Evolutionary conservation across 106 monocot genomes (phyloP), one percentile per base, ranked within the genome.

Genomic region (Cymbidium sinense): DNA sequence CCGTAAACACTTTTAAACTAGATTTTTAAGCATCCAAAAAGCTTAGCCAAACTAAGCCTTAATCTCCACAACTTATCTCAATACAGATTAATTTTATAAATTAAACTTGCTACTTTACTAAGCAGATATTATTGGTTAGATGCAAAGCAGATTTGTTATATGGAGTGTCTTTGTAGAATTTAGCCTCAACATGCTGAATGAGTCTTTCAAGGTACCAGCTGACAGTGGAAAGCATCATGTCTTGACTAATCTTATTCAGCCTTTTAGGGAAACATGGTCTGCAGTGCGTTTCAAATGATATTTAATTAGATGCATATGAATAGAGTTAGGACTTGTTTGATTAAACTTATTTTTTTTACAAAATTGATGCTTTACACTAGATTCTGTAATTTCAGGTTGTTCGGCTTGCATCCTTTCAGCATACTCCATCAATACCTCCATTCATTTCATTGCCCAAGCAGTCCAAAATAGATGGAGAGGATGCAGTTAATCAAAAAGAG

Each of bases 401-500:
- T 75, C 86, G 98, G 3, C 77, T 98, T 73, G 98, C 98, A 54
- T 94, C 98, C n/a, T 98, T 98, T 85, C 98, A 98, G 85, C 90
- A 94, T 82, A 75, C 94, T 70, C 98, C 98, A 73, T 94, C 98
- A 20, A 87, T 98, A 84, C 98, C 98, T 31, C 98, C 98, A 73
- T 98, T 90, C 84, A 87, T 98, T 78, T 76, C 93, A 71, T 67
- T 98, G 78, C 92, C 94, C 65, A 98, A 84, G 73, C 91, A 94
- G 81, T 87, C 94, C 6, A 94, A 73, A 85, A 76, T 92, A 20
- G 90, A 86, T 77, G 89, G 89, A 28, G 98, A 98, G 20, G 90
- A 92, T 50, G 36, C 84, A 80, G 76, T 74, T 78, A 51, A 58
- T 30, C 84, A 82, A 41, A 87, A 81, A 83, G 91, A 91, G 50